phyloP scores from a whole-genome alignment of 805 yeast species.

The Saccharomycopsis malanga region DNA sequence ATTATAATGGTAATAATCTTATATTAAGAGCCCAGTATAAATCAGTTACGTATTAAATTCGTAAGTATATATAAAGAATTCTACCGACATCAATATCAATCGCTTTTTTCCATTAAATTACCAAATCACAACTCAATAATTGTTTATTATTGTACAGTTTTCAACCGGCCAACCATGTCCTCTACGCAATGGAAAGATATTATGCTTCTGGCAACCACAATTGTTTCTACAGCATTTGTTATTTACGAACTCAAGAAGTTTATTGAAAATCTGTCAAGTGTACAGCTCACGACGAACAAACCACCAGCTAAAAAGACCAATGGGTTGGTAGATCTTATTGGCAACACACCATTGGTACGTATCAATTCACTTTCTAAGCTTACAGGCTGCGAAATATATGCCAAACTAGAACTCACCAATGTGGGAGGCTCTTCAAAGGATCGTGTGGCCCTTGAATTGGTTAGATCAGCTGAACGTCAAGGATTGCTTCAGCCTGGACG shows the following conservation, averaged over 20 bases:
- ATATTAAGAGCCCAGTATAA: too few species aligned
- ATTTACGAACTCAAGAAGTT: background rate
- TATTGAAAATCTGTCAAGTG: too few species aligned
- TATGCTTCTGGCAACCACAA: background rate
- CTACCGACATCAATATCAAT: too few species aligned
- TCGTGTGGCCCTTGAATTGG: conserved; percentile 82
- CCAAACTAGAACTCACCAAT: conserved; percentile 76
- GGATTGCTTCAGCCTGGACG: conserved; percentile 53
- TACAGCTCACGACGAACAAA: background rate
- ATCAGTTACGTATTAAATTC: too few species aligned
- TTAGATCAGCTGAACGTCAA: conserved; percentile 53
- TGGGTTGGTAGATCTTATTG: conserved; percentile 78
- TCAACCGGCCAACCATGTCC: too few species aligned
- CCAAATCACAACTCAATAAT: too few species aligned
- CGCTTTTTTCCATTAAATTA: too few species aligned
- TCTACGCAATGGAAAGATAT: conserved; percentile 5
- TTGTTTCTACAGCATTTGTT: background rate
- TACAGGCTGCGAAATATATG: conserved; percentile 80
- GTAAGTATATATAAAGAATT: too few species aligned
- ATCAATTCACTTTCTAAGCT: conserved; percentile 60
- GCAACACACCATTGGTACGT: conserved; percentile 80
- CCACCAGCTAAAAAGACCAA: conserved; percentile 21
- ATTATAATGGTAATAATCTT: too few species aligned
- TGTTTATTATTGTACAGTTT: too few species aligned
- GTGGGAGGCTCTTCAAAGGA: conserved; percentile 98